Percentiles rank a stretch among this genome's conserved stretches.
Evolutionary conservation across 371 early-diverging fungal species (phyloP).

Genomic region (Mortierella sp.): DNA sequence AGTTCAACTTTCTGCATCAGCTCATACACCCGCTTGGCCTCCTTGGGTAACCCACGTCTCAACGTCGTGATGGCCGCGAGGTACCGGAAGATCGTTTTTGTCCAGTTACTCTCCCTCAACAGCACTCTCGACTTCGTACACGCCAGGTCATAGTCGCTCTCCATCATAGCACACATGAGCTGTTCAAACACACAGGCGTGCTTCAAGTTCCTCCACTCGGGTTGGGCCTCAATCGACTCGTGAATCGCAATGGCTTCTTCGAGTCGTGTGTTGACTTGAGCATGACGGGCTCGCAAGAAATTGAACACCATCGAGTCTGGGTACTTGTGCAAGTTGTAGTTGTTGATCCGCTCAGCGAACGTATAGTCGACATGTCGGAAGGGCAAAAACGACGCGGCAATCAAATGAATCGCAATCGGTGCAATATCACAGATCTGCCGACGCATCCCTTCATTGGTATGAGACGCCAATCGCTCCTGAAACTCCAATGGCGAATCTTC

Average conservation of each 20-base stretch:
- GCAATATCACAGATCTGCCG: conserved; percentile 45
- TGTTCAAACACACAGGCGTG: conserved; percentile 43
- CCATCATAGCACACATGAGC: conserved; percentile 56
- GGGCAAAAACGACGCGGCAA: conserved; percentile 48
- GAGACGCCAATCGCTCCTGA: conserved; percentile 30
- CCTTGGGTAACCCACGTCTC: conserved; percentile 41
- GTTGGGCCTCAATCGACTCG: conserved; percentile 34
- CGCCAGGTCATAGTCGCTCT: conserved; percentile 41
- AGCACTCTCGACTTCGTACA: conserved; percentile 46
- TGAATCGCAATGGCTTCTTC: conserved; percentile 47
- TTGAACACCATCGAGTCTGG: conserved; percentile 44
- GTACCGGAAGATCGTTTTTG: conserved; percentile 51
- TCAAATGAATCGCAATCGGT: conserved; percentile 38
- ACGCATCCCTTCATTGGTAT: conserved; percentile 42
- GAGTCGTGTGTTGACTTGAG: conserved; percentile 47
- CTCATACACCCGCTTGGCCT: conserved; percentile 34
- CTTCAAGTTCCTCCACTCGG: conserved; percentile 40
- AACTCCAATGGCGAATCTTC: conserved; percentile 32
- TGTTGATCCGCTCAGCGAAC: conserved; percentile 45
- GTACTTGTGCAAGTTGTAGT: conserved; percentile 49
- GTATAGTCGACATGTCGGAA: conserved; percentile 53
- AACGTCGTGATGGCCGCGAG: conserved; percentile 50
- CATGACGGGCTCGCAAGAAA: conserved; percentile 41
- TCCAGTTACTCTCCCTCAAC: conserved; percentile 54
- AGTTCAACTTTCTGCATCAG: conserved; percentile 52